Conservation (phyloP, 2,329 filamentous ascomycete genomes). For the Albifimbria verrucaria region DNA sequence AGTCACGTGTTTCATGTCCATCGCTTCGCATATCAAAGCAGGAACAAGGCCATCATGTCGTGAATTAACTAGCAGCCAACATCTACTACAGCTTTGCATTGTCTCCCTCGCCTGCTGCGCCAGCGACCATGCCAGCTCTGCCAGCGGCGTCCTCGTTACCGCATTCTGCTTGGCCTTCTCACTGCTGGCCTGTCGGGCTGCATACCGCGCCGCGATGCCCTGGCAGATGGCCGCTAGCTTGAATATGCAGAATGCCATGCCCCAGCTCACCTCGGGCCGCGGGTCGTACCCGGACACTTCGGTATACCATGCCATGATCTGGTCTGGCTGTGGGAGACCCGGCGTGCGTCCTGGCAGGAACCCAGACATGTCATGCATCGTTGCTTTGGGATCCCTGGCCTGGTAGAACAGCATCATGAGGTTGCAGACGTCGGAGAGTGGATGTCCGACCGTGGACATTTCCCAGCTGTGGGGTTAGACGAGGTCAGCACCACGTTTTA, state of each 20-base stretch:
- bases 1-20: too few relatives aligned
- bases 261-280: conserved; percentile 55
- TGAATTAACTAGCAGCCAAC: background rate
- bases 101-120: conserved; percentile 44
- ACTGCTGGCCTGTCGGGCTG: conserved; percentile 84
- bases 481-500: conserved; percentile 1
- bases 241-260: conserved; percentile 60
- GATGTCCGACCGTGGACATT: conserved; percentile 97
- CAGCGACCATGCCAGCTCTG: conserved; percentile 73
- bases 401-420: conserved; percentile 48
- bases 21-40: too few relatives aligned
- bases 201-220: conserved; percentile 88
- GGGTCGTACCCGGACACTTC: conserved; percentile 67
- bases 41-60: background rate
- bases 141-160: conserved; percentile 66
- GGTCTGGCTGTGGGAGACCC: conserved; percentile 52
- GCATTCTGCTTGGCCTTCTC: conserved; percentile 73
- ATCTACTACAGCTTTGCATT: conserved; percentile 21
- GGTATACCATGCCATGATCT: conserved; percentile 40
- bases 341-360: conserved; percentile 63
- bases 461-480: conserved; percentile 65
- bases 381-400: conserved; percentile 20
- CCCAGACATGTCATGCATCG: conserved; percentile 30
- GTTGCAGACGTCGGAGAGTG: conserved; percentile 86
- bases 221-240: conserved; percentile 65